Evolutionary conservation across 108 stramenopile species (phyloP), one percentile per base, ranked within the genome.

Genomic region (Skeletonema potamos): DNA sequence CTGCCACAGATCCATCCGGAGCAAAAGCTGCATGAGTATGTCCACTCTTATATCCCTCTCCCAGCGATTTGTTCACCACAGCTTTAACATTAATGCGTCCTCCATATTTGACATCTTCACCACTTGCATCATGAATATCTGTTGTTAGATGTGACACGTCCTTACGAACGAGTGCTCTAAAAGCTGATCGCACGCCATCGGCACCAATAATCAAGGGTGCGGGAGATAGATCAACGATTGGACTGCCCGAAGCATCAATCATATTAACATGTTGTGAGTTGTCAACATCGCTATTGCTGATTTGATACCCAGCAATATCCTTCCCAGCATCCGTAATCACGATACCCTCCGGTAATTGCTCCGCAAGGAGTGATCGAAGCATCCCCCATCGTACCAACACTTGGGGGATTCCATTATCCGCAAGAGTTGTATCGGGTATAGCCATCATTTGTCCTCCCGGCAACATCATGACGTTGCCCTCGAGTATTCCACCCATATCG

Each of bases 11-110:
- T 4, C 63, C 63, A 54, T 57, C 63, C 9, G 63, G 63, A 44
- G 26, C 28, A 44, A 64, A 64, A 0, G 27, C 54, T 2, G 63
- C 54, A 56, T 64, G 56, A 13, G 63, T 64, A 56, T 64, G 63
- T 15, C 56, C 56, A 27, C 54, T 27, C n/a, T 26, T 28, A 26
- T 57, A 64, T 9, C 56, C 27, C 54, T 18, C 63, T 6, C 26
- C 51, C 54, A 64, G 17, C 15, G 27, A 27, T 26, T 37, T 37
- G 27, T 57, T 64, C n/a, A 37, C 28, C 0, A 64, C 63, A 8
- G 63, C 63, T 44, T 64, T 64, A 4, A 64, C 56, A 56, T 64
- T 64, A 13, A 64, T 56, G n/a, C 63, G 63, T 26, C 63, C 63
- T 46, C 56, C 56, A 37, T 64, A 54, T 9, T 57, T 54, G 4